phyloP scores from a whole-genome alignment of 257 asterid species.

The Primulina huaijiensis region DNA sequence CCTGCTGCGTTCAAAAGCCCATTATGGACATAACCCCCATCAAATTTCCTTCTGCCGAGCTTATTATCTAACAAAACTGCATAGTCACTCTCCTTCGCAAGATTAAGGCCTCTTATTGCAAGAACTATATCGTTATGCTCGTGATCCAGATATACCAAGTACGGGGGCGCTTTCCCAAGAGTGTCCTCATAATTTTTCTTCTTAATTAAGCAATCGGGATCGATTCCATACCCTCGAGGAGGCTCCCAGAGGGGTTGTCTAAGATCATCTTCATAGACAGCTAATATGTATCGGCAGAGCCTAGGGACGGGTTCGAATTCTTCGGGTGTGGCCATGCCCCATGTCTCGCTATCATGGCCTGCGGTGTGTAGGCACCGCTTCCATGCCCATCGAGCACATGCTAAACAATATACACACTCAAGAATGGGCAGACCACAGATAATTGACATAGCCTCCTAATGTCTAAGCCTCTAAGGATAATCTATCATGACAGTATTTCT shows the following conservation, averaged over 20 bases:
- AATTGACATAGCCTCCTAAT: slow-evolving; percentile 53
- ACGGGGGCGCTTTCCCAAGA: slow-evolving; percentile 61
- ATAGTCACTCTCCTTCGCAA: slow-evolving; percentile 81
- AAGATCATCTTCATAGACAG: slow-evolving; percentile 68
- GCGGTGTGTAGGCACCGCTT: slow-evolving; percentile 57
- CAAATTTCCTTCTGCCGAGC: slow-evolving; percentile 67
- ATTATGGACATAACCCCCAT: slow-evolving; percentile 83
- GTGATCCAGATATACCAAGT: slow-evolving; percentile 73
- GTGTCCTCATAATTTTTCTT: slow-evolving; percentile 55
- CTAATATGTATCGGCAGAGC: slow-evolving; percentile 71
- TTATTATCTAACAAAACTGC: slow-evolving; percentile 69
- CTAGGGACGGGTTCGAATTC: slow-evolving; percentile 84
- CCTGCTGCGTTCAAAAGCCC: slow-evolving; percentile 80
- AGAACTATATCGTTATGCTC: slow-evolving; percentile 70
- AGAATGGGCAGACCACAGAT: slow-evolving; percentile 74
- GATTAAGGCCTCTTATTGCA: slow-evolving; percentile 81
- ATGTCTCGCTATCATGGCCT: slow-evolving; percentile 2
- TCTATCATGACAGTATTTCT: slow-evolving; percentile 1
- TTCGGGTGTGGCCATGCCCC: background rate
- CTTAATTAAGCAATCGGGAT: slow-evolving; percentile 48
- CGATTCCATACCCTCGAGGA: slow-evolving; percentile 65
- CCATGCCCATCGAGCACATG: slow-evolving; percentile 80
- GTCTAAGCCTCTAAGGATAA: slow-evolving; percentile 10
- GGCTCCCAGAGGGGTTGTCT: slow-evolving; percentile 60
- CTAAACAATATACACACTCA: slow-evolving; percentile 75